A percentile compares a stretch with the other conserved stretches of the same genome.
Evolutionary conservation across 2,329 filamentous ascomycete species (phyloP).

Genomic region (Fusarium nurragi): DNA sequence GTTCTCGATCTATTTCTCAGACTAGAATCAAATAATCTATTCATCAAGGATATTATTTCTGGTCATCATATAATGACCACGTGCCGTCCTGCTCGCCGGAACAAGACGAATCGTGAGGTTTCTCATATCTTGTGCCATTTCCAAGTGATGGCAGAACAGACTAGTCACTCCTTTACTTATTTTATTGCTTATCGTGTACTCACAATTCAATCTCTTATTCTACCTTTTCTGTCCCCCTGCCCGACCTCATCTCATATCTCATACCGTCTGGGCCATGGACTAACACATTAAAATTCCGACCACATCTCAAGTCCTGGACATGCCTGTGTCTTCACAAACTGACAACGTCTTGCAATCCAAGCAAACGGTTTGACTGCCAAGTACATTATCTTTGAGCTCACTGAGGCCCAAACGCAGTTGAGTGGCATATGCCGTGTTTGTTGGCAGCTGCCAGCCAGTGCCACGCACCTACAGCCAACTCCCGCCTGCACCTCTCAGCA

Average conservation of each 20-base stretch:
- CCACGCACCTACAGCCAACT: not conserved
- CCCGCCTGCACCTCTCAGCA: not conserved
- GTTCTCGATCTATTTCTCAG: not conserved
- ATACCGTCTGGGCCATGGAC: not conserved
- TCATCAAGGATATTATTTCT: not conserved
- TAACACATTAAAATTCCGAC: not conserved
- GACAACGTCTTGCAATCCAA: not conserved
- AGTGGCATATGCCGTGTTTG: not conserved
- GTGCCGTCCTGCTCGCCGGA: not conserved
- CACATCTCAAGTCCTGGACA: not conserved
- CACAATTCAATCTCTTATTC: not conserved
- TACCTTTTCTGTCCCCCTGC: not conserved
- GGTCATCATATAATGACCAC: not conserved
- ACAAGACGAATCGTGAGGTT: not conserved
- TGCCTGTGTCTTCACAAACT: not conserved
- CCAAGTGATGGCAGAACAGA: not conserved
- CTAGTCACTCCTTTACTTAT: not conserved
- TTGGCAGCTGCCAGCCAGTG: slow-evolving; percentile 14
- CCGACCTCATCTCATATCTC: not conserved
- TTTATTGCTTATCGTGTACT: not conserved
- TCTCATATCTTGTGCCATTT: not conserved
- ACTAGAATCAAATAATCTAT: not conserved
- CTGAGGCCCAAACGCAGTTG: not conserved
- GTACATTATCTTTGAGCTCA: not conserved
- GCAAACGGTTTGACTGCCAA: not conserved